These are phyloP conservation scores for Fusarium pseudograminearum DNA, from an alignment of 2,329 filamentous ascomycete species.

Conservation along the genomic window DNA sequence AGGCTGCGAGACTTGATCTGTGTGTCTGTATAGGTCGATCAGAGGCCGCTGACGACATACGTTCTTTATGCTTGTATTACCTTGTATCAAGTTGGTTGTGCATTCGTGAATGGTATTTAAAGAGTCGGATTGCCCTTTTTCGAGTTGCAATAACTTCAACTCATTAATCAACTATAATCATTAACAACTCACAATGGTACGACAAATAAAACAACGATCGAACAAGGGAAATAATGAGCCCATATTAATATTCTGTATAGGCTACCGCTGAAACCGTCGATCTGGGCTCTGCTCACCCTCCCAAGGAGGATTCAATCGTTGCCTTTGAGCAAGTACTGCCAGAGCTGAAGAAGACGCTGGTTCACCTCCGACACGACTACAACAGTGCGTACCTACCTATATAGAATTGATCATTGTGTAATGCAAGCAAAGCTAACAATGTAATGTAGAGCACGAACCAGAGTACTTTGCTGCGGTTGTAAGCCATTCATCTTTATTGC, in stretches of 20 bases:
- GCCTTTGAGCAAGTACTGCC: constrained; percentile 62
- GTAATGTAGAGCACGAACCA: constrained; percentile 62
- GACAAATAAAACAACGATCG: neutral
- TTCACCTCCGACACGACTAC: constrained; percentile 61
- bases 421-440: constrained; percentile 3
- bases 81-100: constrained; percentile 18
- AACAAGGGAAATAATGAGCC: neutral
- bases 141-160: neutral
- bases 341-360: constrained; percentile 64
- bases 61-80: constrained; percentile 20
- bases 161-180: constrained; percentile 1
- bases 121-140: neutral
- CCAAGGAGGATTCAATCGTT: constrained; percentile 63
- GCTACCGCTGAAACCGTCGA: constrained; percentile 66
- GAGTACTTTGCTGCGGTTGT: constrained; percentile 66
- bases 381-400: constrained; percentile 52
- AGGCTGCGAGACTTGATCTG: constrained; percentile 32
- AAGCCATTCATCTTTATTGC: constrained; percentile 11
- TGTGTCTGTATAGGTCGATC: constrained; percentile 31
- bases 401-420: neutral
- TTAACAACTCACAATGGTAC: constrained; percentile 35
- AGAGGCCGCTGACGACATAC: constrained; percentile 41
- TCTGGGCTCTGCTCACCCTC: constrained; percentile 60
- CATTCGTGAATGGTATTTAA: constrained; percentile 18
- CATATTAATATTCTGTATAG: constrained; percentile 46